phyloP scores from a whole-genome alignment of 169 alveolate species.

The Plasmodium berghei region DNA sequence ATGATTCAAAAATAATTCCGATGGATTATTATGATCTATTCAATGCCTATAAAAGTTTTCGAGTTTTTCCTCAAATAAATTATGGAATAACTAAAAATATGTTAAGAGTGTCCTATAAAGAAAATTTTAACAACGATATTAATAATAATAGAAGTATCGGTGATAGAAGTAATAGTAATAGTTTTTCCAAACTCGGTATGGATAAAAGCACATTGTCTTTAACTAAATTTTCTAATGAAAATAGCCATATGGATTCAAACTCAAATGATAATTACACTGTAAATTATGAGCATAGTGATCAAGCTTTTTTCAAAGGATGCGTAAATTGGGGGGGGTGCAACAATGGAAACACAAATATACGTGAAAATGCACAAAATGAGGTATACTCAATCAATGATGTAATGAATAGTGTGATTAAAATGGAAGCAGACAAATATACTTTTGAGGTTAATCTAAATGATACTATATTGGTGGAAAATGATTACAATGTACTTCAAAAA shows the following conservation, averaged over 20 bases:
- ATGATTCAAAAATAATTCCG: slow-evolving; percentile 16
- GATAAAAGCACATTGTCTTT: no score
- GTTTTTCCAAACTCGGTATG: no score
- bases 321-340: background rate
- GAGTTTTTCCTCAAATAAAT: slow-evolving; percentile 24
- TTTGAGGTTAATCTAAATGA: slow-evolving; percentile 1
- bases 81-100: background rate
- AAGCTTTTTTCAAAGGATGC: background rate
- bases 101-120: background rate
- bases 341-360: background rate
- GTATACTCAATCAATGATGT: background rate
- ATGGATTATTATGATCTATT: slow-evolving; percentile 52
- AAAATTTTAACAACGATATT: no score
- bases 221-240: no score
- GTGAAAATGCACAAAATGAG: background rate
- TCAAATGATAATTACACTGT: background rate
- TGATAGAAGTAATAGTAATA: no score
- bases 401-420: background rate
- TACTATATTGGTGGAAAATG: background rate
- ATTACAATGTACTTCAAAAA: background rate
- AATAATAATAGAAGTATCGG: no score
- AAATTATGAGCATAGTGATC: background rate
- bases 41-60: slow-evolving; percentile 29
- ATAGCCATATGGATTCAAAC: no score
- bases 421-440: background rate